phyloP scores from a whole-genome alignment of 192 early-diverging fungal genomes.

The Coemansia javaensis region DNA sequence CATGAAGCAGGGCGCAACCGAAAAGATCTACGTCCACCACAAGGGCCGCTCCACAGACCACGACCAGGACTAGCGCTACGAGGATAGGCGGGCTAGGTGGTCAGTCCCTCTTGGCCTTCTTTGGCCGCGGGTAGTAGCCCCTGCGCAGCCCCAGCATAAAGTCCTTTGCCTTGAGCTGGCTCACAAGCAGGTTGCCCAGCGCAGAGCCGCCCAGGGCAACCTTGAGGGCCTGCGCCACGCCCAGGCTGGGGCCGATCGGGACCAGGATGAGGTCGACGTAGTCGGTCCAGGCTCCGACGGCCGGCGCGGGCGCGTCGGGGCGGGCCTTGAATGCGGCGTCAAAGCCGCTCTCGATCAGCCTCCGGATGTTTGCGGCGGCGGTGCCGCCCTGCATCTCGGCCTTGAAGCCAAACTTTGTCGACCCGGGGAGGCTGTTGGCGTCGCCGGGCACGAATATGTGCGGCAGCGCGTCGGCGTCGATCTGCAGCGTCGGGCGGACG shows the following conservation, averaged over 20 bases:
- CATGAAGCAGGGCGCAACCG: slow-evolving; percentile 60
- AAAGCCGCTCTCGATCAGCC: slow-evolving; percentile 24
- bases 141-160: slow-evolving; percentile 45
- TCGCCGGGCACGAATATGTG: slow-evolving; percentile 59
- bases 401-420: slow-evolving; percentile 47
- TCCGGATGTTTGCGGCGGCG: slow-evolving; percentile 30
- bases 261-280: slow-evolving; percentile 37
- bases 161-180: slow-evolving; percentile 32
- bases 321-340: slow-evolving; percentile 9
- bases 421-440: slow-evolving; percentile 38
- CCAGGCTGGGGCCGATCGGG: slow-evolving; percentile 36
- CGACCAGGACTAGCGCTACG: slow-evolving; percentile 20
- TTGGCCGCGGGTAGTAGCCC: slow-evolving; percentile 8
- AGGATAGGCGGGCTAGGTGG: neutral
- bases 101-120: slow-evolving; percentile 11
- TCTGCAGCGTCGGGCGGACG: slow-evolving; percentile 53
- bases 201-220: slow-evolving; percentile 19
- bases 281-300: slow-evolving; percentile 25
- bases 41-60: slow-evolving; percentile 31
- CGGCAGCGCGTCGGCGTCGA: slow-evolving; percentile 34
- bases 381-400: slow-evolving; percentile 46
- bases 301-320: slow-evolving; percentile 8
- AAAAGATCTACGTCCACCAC: slow-evolving; percentile 68
- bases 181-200: slow-evolving; percentile 21
- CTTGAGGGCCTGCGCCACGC: slow-evolving; percentile 33